These are phyloP conservation scores for Glycine soja DNA, from an alignment of 306 rosid genomes.

Conservation along the genomic window DNA sequence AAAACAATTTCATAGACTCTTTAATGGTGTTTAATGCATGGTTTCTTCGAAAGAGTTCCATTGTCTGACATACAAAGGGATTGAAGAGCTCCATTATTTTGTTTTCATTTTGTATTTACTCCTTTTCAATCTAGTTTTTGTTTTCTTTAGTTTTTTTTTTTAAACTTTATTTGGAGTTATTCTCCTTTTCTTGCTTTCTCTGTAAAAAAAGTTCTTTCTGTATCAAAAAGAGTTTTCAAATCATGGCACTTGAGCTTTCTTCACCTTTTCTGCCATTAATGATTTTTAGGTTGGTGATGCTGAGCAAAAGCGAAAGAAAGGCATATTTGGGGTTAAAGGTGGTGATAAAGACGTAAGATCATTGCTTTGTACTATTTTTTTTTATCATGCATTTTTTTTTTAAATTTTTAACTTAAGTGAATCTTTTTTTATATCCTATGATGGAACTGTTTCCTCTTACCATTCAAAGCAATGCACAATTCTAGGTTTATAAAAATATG, in stretches of 20 bases:
- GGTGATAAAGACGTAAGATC: constrained; percentile 88
- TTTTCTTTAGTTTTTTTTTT: no score
- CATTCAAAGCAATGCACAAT: constrained; percentile 21
- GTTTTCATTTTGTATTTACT: neutral
- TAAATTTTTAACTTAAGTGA: neutral
- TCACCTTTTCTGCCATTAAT: constrained; percentile 21
- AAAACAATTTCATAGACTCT: constrained; percentile 29
- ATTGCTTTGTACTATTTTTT: constrained; percentile 46
- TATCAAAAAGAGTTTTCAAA: constrained; percentile 30
- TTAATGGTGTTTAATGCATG: constrained; percentile 15
- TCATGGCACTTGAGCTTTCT: constrained; percentile 28
- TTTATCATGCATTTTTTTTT: constrained; percentile 1
- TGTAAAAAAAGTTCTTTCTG: constrained; percentile 10
- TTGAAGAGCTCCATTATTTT: constrained; percentile 31
- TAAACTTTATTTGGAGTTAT: neutral
- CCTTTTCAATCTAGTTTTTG: constrained; percentile 29
- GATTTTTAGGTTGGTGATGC: constrained; percentile 85
- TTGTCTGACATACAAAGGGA: constrained; percentile 33
- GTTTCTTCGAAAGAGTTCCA: constrained; percentile 28
- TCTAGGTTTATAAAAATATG: no score
- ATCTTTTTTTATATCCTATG: constrained; percentile 15
- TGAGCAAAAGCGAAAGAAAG: constrained; percentile 86
- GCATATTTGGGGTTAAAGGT: constrained; percentile 92
- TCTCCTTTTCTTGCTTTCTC: constrained; percentile 33
- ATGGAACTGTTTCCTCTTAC: constrained; percentile 6